A percentile compares a stretch with the other conserved stretches of the same genome.
These are phyloP conservation scores for Fusarium sp. DNA, from an alignment of 2,329 filamentous ascomycete genomes.

Conservation along the genomic window DNA sequence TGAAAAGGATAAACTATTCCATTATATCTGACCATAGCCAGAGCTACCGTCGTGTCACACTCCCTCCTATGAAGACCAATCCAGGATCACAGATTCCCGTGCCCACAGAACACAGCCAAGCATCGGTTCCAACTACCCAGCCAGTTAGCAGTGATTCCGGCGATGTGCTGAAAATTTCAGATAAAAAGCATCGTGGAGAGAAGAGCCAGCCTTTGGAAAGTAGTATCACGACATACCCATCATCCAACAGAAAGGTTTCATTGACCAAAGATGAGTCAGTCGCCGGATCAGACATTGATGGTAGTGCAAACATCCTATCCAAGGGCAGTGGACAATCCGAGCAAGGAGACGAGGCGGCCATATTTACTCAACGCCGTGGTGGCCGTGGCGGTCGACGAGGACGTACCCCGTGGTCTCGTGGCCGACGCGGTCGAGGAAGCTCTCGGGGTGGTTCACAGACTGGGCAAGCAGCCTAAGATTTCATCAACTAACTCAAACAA, in stretches of 20 bases:
- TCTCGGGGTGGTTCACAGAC: slow-evolving; percentile 16
- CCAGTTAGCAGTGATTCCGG: neutral
- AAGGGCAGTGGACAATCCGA: slow-evolving; percentile 24
- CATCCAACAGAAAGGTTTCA: neutral
- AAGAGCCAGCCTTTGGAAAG: neutral
- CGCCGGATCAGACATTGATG: neutral
- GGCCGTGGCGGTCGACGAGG: slow-evolving; percentile 42
- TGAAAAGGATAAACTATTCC: neutral
- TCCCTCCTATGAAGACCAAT: slow-evolving; percentile 34
- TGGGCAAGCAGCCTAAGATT: slow-evolving; percentile 7
- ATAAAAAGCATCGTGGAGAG: neutral
- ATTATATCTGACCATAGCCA: slow-evolving; percentile 17
- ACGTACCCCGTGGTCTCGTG: slow-evolving; percentile 40
- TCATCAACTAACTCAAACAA: neutral
- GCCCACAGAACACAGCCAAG: slow-evolving; percentile 26
- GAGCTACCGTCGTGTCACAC: slow-evolving; percentile 43
- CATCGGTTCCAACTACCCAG: neutral
- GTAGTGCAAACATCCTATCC: neutral
- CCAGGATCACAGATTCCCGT: slow-evolving; percentile 42
- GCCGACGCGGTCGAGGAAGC: slow-evolving; percentile 41
- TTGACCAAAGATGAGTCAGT: neutral
- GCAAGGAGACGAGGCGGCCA: slow-evolving; percentile 2
- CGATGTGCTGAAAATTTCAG: neutral
- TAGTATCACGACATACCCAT: neutral
- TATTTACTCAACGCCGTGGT: slow-evolving; percentile 20